A percentile compares a stretch with the other conserved stretches of the same genome.
Evolutionary conservation across 305 asterid species (phyloP).

Genomic region (Withania somnifera): DNA sequence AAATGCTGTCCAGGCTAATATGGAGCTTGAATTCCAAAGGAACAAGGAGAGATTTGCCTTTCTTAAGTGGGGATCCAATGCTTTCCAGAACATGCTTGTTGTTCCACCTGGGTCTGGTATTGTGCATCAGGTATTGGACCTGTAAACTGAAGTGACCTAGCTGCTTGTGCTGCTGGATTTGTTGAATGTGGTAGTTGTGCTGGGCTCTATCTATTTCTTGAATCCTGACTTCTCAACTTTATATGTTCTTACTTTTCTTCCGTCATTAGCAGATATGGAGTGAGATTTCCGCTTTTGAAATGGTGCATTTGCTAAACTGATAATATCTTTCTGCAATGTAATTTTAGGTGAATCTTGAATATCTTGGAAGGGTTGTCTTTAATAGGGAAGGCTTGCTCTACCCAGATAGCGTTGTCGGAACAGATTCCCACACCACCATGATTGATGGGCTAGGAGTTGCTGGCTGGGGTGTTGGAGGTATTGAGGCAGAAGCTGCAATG

Average conservation of each 20-base stretch:
- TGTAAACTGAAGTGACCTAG: background rate
- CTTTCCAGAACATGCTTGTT: constrained; percentile 89
- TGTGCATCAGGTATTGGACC: constrained; percentile 67
- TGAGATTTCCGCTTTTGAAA: background rate
- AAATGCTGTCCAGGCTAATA: constrained; percentile 83
- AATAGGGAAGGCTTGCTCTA: constrained; percentile 65
- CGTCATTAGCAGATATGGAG: background rate
- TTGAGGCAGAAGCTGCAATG: constrained; percentile 96
- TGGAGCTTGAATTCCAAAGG: constrained; percentile 83
- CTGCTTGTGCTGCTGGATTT: background rate
- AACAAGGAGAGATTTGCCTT: constrained; percentile 95
- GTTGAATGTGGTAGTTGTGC: background rate
- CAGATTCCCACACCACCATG: constrained; percentile 95
- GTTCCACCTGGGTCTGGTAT: constrained; percentile 99
- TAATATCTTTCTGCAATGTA: background rate
- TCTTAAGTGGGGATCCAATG: constrained; percentile 93
- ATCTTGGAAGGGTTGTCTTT: constrained; percentile 85
- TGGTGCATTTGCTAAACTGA: background rate
- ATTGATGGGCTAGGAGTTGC: constrained; percentile 93
- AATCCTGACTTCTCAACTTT: background rate
- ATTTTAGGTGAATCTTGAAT: constrained; percentile 78
- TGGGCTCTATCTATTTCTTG: background rate
- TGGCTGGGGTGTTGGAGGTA: constrained; percentile 99
- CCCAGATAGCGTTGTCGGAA: constrained; percentile 91
- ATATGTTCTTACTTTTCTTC: background rate